phyloP scores from a whole-genome alignment of 371 early-diverging fungal genomes.

The Mucor plumbeus region DNA sequence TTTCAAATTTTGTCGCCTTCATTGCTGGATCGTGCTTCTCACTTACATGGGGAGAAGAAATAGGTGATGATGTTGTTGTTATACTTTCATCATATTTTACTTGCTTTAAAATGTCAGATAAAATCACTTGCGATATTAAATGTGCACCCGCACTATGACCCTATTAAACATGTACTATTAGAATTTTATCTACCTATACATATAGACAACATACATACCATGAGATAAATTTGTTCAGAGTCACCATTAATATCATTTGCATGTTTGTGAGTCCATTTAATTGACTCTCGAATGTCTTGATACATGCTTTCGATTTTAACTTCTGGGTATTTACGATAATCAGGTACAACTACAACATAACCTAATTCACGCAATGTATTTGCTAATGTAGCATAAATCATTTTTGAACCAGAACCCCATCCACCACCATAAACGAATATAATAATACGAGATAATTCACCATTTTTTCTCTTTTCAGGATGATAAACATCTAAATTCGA shows the following conservation, averaged over 20 bases:
- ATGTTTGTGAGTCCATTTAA: constrained; percentile 66
- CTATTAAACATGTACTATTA: constrained; percentile 24
- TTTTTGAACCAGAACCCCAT: constrained; percentile 70
- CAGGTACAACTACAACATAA: constrained; percentile 76
- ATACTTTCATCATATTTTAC: constrained; percentile 30
- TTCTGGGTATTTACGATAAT: constrained; percentile 73
- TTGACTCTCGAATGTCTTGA: constrained; percentile 63
- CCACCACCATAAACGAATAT: constrained; percentile 79
- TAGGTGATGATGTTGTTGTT: not conserved
- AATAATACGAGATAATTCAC: constrained; percentile 57
- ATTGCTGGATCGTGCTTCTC: constrained; percentile 30
- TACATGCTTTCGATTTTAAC: constrained; percentile 66
- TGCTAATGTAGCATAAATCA: constrained; percentile 68
- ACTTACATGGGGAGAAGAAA: constrained; percentile 15
- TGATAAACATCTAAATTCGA: constrained; percentile 47
- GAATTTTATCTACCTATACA: not conserved
- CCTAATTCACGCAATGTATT: constrained; percentile 67
- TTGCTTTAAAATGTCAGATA: constrained; percentile 45
- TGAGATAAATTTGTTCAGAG: constrained; percentile 56
- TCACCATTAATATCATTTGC: constrained; percentile 57
- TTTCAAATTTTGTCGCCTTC: not conserved
- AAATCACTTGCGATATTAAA: constrained; percentile 43
- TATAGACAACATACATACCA: constrained; percentile 44
- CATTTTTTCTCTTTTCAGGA: constrained; percentile 22
- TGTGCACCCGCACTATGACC: constrained; percentile 66